A percentile compares a stretch with the other conserved stretches of the same genome.
These are phyloP conservation scores for Colletotrichum sp. DNA, from an alignment of 2,329 filamentous ascomycete genomes.

Conservation along the genomic window DNA sequence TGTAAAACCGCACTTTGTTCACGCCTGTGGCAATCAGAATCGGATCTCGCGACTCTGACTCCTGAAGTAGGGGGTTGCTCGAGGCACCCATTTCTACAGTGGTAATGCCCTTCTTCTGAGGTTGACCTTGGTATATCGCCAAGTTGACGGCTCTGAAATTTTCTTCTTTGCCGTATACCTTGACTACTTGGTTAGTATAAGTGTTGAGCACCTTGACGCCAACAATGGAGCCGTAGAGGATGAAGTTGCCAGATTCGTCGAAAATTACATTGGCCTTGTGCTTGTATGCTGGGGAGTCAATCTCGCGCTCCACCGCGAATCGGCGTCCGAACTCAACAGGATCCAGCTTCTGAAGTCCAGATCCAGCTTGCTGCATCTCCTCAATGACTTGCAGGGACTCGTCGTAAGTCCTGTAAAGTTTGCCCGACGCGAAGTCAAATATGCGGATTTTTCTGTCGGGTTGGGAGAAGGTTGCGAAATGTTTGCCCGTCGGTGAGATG, in stretches of 20 bases:
- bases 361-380: constrained; percentile 96
- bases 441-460: constrained; percentile 92
- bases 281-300: constrained; percentile 73
- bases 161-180: constrained; percentile 90
- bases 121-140: constrained; percentile 90
- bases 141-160: constrained; percentile 84
- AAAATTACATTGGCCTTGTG: constrained; percentile 87
- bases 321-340: constrained; percentile 91
- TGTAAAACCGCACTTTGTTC: constrained; percentile 92
- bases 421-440: constrained; percentile 90
- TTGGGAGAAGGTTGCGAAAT: constrained; percentile 88
- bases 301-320: constrained; percentile 83
- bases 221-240: constrained; percentile 90
- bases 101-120: constrained; percentile 90
- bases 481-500: constrained; percentile 83
- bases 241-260: constrained; percentile 94
- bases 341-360: constrained; percentile 80
- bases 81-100: constrained; percentile 98
- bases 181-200: constrained; percentile 89
- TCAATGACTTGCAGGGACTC: constrained; percentile 89
- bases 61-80: constrained; percentile 88
- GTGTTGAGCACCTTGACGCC: constrained; percentile 97
- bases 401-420: constrained; percentile 91
- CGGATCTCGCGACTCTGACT: constrained; percentile 89
- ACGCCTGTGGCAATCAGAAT: constrained; percentile 85